These are phyloP conservation scores for Fonsecaea nubica DNA, from an alignment of 2,329 filamentous ascomycete genomes.

Conservation along the genomic window DNA sequence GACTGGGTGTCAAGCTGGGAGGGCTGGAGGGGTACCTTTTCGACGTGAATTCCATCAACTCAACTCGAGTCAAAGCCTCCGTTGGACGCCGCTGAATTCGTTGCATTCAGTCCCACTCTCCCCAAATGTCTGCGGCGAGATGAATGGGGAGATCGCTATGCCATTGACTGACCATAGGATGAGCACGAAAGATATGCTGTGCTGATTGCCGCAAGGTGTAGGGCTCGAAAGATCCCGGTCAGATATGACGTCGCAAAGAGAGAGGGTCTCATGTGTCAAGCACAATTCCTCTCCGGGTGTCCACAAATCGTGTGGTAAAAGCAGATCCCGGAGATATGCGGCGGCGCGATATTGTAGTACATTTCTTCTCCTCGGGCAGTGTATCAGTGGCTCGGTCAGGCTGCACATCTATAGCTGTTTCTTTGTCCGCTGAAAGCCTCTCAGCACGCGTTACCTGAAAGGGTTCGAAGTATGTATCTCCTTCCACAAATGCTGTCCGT, in stretches of 20 bases:
- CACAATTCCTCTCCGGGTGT: neutral
- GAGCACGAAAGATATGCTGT: neutral
- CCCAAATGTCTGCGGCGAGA: no score
- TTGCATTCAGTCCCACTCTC: no score
- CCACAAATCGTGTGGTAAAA: neutral
- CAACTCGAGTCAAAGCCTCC: no score
- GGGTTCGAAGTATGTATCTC: slow-evolving; percentile 27
- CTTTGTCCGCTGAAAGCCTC: neutral
- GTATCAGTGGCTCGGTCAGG: neutral
- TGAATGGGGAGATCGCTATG: neutral
- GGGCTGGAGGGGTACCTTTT: no score
- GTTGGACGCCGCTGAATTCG: no score
- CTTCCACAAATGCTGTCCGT: slow-evolving; percentile 22
- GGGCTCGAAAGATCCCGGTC: neutral
- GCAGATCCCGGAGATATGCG: neutral
- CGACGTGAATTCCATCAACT: no score
- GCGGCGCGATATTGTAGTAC: neutral
- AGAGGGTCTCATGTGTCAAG: neutral
- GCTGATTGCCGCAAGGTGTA: neutral
- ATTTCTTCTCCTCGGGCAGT: neutral
- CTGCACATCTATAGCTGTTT: neutral
- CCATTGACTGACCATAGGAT: no score
- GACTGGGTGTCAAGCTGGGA: no score
- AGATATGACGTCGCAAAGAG: neutral
- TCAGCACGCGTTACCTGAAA: neutral